Evolutionary conservation across 2,329 filamentous ascomycete species (phyloP).

Genomic region (Cercospora zeae-maydis): DNA sequence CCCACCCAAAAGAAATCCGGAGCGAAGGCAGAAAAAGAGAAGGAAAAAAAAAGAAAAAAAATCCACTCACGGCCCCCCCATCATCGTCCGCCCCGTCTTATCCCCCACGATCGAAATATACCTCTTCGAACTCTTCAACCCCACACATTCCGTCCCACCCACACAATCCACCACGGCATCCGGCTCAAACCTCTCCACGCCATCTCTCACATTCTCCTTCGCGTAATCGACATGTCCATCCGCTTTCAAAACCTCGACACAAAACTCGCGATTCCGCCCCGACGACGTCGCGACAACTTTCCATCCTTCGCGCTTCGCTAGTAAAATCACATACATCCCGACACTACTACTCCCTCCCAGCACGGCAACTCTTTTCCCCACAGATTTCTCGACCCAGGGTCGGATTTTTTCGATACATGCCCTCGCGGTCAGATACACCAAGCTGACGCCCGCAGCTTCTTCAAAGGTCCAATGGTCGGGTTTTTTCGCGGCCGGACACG

Average conservation of each 20-base stretch:
- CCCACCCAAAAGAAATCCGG: no score
- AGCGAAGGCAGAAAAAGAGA: background rate
- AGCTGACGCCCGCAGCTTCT: constrained; percentile 33
- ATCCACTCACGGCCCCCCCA: constrained; percentile 33
- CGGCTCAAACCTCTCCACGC: constrained; percentile 51
- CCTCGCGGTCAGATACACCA: constrained; percentile 36
- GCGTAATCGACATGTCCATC: constrained; percentile 64
- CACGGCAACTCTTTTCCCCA: constrained; percentile 31
- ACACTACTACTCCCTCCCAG: constrained; percentile 33
- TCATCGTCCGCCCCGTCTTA: constrained; percentile 34
- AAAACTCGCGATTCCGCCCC: constrained; percentile 55
- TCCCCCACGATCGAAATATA: constrained; percentile 47
- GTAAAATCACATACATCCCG: constrained; percentile 36
- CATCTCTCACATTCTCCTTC: constrained; percentile 46
- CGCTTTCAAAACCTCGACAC: constrained; percentile 54
- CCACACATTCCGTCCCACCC: constrained; percentile 41
- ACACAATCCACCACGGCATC: constrained; percentile 60
- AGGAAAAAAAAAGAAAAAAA: no score
- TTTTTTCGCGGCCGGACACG: constrained; percentile 30
- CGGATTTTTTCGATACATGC: constrained; percentile 32
- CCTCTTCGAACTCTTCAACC: constrained; percentile 44
- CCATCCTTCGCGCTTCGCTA: constrained; percentile 35
- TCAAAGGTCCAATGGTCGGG: constrained; percentile 32
- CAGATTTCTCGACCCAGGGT: constrained; percentile 26
- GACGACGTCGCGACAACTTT: constrained; percentile 53